A percentile compares a stretch with the other conserved stretches of the same genome.
phyloP scores from a whole-genome alignment of 2,329 filamentous ascomycete genomes.

The Fusarium bulbicola region DNA sequence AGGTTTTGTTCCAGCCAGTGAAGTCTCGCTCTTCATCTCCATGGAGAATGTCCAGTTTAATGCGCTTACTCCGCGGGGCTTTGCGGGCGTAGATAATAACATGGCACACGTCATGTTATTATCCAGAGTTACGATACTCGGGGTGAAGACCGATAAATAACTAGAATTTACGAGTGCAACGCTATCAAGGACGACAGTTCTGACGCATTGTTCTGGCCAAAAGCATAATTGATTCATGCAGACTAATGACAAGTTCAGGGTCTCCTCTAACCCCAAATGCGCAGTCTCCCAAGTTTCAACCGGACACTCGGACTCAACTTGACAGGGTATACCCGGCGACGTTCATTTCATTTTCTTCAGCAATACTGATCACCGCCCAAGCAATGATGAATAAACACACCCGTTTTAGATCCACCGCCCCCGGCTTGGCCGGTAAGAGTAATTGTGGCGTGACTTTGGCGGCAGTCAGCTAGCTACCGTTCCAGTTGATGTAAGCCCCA shows the following conservation, averaged over 20 bases:
- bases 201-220: neutral
- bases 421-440: neutral
- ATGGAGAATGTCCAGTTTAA: neutral
- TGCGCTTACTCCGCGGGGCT: neutral
- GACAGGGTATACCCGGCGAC: neutral
- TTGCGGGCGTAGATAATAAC: neutral
- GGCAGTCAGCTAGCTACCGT: neutral
- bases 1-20: conserved; percentile 4
- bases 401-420: conserved; percentile 12
- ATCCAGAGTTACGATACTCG: neutral
- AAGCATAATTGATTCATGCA: neutral
- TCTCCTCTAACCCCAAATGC: neutral
- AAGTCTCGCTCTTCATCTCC: neutral
- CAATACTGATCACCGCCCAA: neutral
- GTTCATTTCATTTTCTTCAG: neutral
- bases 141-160: neutral
- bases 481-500: conserved; percentile 12
- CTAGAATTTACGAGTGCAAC: neutral
- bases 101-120: neutral
- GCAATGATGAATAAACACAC: neutral
- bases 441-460: neutral
- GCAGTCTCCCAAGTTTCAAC: neutral
- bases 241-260: neutral
- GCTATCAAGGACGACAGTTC: neutral
- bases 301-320: too few species aligned